A percentile compares a stretch with the other conserved stretches of the same genome.
These are phyloP conservation scores for Dothidotthia symphoricarpi DNA, from an alignment of 2,329 filamentous ascomycete species.

Conservation along the genomic window DNA sequence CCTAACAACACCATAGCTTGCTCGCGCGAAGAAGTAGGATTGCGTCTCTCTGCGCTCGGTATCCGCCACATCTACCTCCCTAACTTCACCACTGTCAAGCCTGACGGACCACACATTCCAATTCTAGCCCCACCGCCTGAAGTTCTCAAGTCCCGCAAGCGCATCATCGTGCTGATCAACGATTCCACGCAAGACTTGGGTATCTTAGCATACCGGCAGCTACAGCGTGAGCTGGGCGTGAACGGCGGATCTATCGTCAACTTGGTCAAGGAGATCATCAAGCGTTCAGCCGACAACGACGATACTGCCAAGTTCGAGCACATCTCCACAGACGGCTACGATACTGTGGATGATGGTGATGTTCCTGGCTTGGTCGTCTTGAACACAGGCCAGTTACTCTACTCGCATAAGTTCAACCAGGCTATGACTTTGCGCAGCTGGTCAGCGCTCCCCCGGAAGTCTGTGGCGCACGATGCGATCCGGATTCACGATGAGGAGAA, in stretches of 20 bases:
- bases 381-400: constrained; percentile 75
- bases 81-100: constrained; percentile 45
- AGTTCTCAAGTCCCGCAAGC: constrained; percentile 56
- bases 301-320: constrained; percentile 9
- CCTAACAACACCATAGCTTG: constrained; percentile 52
- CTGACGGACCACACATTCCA: constrained; percentile 58
- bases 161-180: constrained; percentile 72
- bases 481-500: constrained; percentile 58
- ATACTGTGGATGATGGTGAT: constrained; percentile 22
- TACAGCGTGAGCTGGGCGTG: constrained; percentile 64
- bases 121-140: constrained; percentile 61
- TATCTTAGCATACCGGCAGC: constrained; percentile 67
- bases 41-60: constrained; percentile 61
- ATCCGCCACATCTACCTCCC: constrained; percentile 64
- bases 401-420: constrained; percentile 64
- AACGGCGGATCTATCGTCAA: constrained; percentile 68
- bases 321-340: neutral
- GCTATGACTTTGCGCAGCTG: constrained; percentile 61
- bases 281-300: constrained; percentile 18
- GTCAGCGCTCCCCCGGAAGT: constrained; percentile 59
- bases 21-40: constrained; percentile 58
- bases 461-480: constrained; percentile 56
- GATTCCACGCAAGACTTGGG: constrained; percentile 77
- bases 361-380: constrained; percentile 61
- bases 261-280: constrained; percentile 54